A percentile compares a stretch with the other conserved stretches of the same genome.
Conservation (phyloP, 495 filamentous ascomycete genomes). For the Cladorrhinum samala region DNA sequence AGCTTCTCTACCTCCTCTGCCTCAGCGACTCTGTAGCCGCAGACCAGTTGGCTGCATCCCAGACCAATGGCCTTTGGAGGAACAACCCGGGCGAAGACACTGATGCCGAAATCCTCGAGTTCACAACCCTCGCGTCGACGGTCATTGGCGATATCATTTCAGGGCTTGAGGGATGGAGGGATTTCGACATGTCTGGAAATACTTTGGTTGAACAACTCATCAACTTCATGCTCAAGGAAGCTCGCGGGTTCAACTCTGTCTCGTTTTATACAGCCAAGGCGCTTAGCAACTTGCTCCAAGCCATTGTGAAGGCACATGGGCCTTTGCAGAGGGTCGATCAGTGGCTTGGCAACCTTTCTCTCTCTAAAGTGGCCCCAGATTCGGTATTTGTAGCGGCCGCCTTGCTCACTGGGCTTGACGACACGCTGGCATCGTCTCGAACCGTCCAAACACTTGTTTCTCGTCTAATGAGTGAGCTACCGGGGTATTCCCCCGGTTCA, state of each 20-base stretch:
- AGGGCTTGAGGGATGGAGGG: constrained; percentile 24
- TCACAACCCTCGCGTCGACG: constrained; percentile 51
- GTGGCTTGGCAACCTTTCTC: constrained; percentile 32
- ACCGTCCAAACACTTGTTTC: constrained; percentile 44
- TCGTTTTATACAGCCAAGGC: constrained; percentile 47
- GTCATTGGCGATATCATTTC: constrained; percentile 47
- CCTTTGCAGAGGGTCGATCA: constrained; percentile 35
- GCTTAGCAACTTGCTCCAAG: constrained; percentile 36
- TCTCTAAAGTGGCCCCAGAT: constrained; percentile 34
- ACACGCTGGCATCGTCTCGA: constrained; percentile 38
- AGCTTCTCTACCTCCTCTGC: constrained; percentile 35
- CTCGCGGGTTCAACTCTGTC: constrained; percentile 24
- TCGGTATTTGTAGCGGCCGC: constrained; percentile 46
- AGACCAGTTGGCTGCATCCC: constrained; percentile 38
- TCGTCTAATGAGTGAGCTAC: constrained; percentile 49
- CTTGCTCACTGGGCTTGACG: constrained; percentile 48
- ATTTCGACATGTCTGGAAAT: constrained; percentile 19
- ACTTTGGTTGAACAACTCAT: constrained; percentile 31
- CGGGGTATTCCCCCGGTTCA: constrained; percentile 30
- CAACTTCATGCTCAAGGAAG: constrained; percentile 30
- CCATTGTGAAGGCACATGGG: constrained; percentile 31
- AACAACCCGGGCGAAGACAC: constrained; percentile 34
- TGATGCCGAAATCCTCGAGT: constrained; percentile 55
- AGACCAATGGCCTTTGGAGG: constrained; percentile 32
- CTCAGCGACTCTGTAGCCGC: constrained; percentile 36